Evolutionary conservation across 2,329 filamentous ascomycete genomes (phyloP).

Genomic region (Botrytis squamosa): DNA sequence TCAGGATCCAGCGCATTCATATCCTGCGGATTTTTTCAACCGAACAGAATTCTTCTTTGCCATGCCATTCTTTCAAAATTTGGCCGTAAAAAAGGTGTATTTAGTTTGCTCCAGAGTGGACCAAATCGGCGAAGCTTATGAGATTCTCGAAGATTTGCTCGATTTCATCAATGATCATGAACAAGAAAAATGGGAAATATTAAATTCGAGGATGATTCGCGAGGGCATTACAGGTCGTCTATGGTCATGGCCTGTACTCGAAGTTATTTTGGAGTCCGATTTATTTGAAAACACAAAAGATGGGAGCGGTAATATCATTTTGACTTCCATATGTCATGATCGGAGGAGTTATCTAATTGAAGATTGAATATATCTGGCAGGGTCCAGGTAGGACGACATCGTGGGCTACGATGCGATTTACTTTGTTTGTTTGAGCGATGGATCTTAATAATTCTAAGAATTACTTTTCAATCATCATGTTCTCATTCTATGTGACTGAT

Average conservation of each 20-base stretch:
- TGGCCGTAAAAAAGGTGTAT: not conserved
- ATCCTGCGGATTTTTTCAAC: rapidly evolving
- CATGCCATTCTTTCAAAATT: rapidly evolving
- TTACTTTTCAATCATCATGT: not conserved
- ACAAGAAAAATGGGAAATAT: no score
- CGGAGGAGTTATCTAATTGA: not conserved
- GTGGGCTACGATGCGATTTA: not conserved
- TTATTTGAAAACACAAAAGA: not conserved
- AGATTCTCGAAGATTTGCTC: no score
- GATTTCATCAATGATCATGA: no score
- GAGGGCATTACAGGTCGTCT: not conserved
- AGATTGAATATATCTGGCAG: not conserved
- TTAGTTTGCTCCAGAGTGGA: not conserved
- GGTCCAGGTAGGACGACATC: not conserved
- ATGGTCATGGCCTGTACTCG: not conserved
- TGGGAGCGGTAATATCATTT: not conserved
- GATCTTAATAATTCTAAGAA: not conserved
- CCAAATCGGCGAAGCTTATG: not conserved
- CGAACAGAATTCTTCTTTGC: not conserved
- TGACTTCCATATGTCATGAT: not conserved
- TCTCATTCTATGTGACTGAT: not conserved
- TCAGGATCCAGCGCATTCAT: no score
- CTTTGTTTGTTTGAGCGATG: not conserved
- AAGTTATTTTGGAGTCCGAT: not conserved
- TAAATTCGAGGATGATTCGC: no score